phyloP scores from a whole-genome alignment of 768 basidiomycete genomes.

The Auriculariales sp. region DNA sequence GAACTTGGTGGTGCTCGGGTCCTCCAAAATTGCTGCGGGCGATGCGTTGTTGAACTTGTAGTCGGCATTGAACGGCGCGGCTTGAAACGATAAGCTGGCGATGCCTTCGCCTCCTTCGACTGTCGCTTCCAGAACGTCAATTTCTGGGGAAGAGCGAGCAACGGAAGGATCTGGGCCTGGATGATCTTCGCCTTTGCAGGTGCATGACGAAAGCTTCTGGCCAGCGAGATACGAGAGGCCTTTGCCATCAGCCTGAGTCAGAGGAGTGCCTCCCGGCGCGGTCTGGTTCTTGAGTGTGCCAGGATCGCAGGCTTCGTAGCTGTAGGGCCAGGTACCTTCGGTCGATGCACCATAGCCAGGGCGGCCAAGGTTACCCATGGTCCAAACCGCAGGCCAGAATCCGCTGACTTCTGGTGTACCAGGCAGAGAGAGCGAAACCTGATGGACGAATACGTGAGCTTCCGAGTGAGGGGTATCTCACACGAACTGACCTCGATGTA shows the following conservation, averaged over 20 bases:
- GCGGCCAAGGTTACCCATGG: constrained; percentile 65
- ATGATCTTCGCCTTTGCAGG: constrained; percentile 74
- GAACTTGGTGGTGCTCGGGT: constrained; percentile 32
- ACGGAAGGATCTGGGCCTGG: constrained; percentile 59
- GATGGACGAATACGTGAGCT: no score
- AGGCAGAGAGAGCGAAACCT: constrained; percentile 59
- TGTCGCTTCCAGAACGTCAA: constrained; percentile 84
- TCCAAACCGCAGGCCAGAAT: constrained; percentile 37
- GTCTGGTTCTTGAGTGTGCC: constrained; percentile 78
- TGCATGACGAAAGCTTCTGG: constrained; percentile 77
- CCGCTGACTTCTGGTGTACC: constrained; percentile 47
- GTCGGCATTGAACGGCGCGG: constrained; percentile 61
- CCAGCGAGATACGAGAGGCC: constrained; percentile 68
- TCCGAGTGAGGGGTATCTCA: no score
- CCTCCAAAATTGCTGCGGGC: constrained; percentile 38
- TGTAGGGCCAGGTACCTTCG: constrained; percentile 81
- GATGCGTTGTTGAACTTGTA: constrained; percentile 45
- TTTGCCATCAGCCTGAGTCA: constrained; percentile 30
- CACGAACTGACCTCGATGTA: constrained; percentile 88
- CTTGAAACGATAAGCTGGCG: constrained; percentile 71
- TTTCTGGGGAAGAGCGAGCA: constrained; percentile 78
- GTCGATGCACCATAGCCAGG: constrained; percentile 80
- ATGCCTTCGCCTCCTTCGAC: constrained; percentile 43
- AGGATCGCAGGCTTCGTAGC: constrained; percentile 78
- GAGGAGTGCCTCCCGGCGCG: constrained; percentile 29